Evolutionary conservation across 1,139 yeast species (phyloP), one percentile per base, ranked within the genome.

Genomic region (Candida dubliniensis): DNA sequence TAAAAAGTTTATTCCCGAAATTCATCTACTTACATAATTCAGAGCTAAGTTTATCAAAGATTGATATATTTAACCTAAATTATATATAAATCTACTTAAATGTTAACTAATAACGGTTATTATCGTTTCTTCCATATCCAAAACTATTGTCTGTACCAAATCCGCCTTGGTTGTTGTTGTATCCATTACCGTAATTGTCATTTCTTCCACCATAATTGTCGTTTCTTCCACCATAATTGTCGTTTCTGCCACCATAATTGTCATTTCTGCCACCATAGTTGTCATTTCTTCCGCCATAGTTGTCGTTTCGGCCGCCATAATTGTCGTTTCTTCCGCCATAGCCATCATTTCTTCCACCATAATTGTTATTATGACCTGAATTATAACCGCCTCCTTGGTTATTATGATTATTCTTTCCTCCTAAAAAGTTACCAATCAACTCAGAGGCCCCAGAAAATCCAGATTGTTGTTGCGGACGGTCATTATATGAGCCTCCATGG

Each of bases 231-330:
- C 32, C 30, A 14, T 39, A 23, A 24, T 38, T 25, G 11, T 31
- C 24, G 15, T 34, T 32, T 2, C 43, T 31, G 11, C 42, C 36
- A 8, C 35, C 33, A 9, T 37, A 37, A 12, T 36, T 38, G 13
- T 32, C 36, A n/a, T 31, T 13, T 23, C 43, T 36, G 7, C 31
- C 34, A 18, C 36, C 38, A 18, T 30, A 18, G 7, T 31, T 36
- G n/a, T 36, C 38, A 11, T 33, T 29, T n/a, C 45, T 41, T 2
- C 38, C 48, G 35, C 40, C 40, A 13, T 42, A 33, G 33, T 43
- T 42, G 32, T 38, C 12, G 31, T 31, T 18, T 11, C 37, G n/a
- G 13, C 31, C 13, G 7, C 36, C 47, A 33, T 35, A 34, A 11
- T 41, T 34, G 31, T 42, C 38, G 30, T 38, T 11, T 30, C 29